Conservation (phyloP, 2,329 filamentous ascomycete species). For the Paracamarosporium sp. region DNA sequence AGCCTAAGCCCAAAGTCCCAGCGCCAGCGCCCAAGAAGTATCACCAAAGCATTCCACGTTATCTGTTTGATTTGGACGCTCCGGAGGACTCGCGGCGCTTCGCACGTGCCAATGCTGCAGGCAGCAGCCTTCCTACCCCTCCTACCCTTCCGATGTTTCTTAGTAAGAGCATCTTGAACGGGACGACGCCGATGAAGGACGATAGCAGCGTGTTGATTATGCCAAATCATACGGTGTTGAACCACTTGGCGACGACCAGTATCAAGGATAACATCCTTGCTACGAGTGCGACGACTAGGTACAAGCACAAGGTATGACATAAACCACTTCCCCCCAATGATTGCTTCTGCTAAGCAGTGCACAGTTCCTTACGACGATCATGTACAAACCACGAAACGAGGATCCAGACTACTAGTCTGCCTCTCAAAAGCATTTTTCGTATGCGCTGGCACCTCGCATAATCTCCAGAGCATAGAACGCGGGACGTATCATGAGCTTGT, state of each 20-base stretch:
- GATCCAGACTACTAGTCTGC: constrained; percentile 26
- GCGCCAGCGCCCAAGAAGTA: constrained; percentile 65
- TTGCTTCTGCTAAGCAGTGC: constrained; percentile 12
- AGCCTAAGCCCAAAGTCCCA: constrained; percentile 34
- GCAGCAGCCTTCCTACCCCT: constrained; percentile 80
- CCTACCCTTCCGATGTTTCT: constrained; percentile 89
- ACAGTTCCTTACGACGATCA: constrained; percentile 95
- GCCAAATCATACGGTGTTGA: constrained; percentile 96
- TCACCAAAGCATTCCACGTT: constrained; percentile 78
- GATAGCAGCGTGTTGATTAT: constrained; percentile 97
- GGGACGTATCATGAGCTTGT: not conserved
- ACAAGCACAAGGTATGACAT: constrained; percentile 82
- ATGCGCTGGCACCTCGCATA: not conserved
- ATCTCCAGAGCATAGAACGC: not conserved
- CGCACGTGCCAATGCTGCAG: constrained; percentile 75
- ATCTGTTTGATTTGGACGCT: constrained; percentile 85
- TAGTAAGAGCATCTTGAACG: constrained; percentile 93
- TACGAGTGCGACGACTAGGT: constrained; percentile 95
- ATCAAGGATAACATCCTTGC: constrained; percentile 97
- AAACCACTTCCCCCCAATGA: not conserved
- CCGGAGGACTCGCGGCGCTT: constrained; percentile 79
- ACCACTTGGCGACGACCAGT: constrained; percentile 95
- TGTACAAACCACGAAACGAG: constrained; percentile 85
- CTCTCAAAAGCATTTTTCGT: not conserved
- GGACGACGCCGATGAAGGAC: constrained; percentile 90